Evolutionary conservation across 306 rosid genomes (phyloP).

Genomic region (Prunus mongolica): DNA sequence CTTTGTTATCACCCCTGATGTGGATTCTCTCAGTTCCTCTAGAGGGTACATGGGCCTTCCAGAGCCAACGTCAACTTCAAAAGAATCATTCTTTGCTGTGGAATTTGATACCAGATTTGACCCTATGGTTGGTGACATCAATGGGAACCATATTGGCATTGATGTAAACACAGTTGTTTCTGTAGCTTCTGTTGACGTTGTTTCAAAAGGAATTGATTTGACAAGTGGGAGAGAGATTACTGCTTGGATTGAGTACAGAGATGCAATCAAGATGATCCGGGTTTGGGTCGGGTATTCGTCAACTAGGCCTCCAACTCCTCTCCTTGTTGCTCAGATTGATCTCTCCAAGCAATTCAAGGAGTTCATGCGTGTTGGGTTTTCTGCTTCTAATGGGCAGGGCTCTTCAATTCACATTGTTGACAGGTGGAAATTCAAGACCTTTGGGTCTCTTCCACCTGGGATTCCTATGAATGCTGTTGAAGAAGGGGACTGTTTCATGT

Average conservation of each 20-base stretch:
- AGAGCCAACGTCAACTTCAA: neutral
- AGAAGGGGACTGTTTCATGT: slow-evolving; percentile 69
- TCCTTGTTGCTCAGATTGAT: slow-evolving; percentile 55
- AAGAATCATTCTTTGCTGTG: slow-evolving; percentile 61
- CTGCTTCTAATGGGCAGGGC: slow-evolving; percentile 72
- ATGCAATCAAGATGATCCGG: slow-evolving; percentile 45
- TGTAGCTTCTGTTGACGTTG: slow-evolving; percentile 45
- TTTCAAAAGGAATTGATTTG: slow-evolving; percentile 50
- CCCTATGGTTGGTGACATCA: slow-evolving; percentile 61
- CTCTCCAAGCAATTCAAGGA: slow-evolving; percentile 52
- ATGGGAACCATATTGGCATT: slow-evolving; percentile 58
- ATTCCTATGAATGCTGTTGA: slow-evolving; percentile 40
- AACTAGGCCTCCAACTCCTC: slow-evolving; percentile 44
- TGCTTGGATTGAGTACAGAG: slow-evolving; percentile 77
- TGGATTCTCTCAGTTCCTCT: slow-evolving; percentile 31
- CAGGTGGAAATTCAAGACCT: slow-evolving; percentile 61
- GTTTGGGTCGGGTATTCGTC: slow-evolving; percentile 65
- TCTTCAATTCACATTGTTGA: slow-evolving; percentile 48
- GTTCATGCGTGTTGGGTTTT: slow-evolving; percentile 77
- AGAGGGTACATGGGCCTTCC: slow-evolving; percentile 69
- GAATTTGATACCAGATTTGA: slow-evolving; percentile 69
- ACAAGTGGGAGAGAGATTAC: slow-evolving; percentile 52
- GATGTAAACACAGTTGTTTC: slow-evolving; percentile 43
- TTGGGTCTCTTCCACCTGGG: slow-evolving; percentile 28
- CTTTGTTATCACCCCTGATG: slow-evolving; percentile 48